These are phyloP conservation scores for Erodium moschatum DNA, from an alignment of 441 rosid species.

Conservation along the genomic window DNA sequence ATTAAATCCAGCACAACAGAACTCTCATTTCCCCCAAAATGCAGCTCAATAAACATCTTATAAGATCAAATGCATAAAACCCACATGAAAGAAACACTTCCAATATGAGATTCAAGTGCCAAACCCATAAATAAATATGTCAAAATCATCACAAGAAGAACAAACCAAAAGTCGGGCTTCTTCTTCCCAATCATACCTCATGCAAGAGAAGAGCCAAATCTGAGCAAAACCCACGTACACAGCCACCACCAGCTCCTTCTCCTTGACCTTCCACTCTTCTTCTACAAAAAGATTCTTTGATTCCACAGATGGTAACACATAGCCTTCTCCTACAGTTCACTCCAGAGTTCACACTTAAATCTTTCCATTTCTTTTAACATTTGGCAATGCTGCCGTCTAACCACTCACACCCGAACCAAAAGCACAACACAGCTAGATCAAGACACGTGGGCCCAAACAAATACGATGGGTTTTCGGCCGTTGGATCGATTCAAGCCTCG, in stretches of 20 bases:
- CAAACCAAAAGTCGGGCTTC: neutral
- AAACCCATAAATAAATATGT: neutral
- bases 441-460: neutral
- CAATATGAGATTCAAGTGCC: too few species aligned
- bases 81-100: neutral
- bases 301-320: slow-evolving; percentile 7
- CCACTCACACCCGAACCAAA: neutral
- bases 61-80: neutral
- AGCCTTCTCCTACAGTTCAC: slow-evolving; percentile 12
- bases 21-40: neutral
- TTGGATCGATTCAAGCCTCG: neutral
- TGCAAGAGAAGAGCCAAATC: neutral
- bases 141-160: neutral
- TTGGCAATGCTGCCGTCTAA: neutral
- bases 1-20: neutral
- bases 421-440: neutral
- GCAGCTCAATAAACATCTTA: neutral
- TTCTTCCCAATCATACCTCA: slow-evolving; percentile 7
- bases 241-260: slow-evolving; percentile 1
- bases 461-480: neutral
- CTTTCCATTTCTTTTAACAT: slow-evolving; percentile 1
- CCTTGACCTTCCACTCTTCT: neutral
- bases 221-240: slow-evolving; percentile 2
- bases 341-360: slow-evolving; percentile 1
- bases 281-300: slow-evolving; percentile 8